Conservation (phyloP, 2,329 filamentous ascomycete genomes). For the Macrophomina phaseolina region DNA sequence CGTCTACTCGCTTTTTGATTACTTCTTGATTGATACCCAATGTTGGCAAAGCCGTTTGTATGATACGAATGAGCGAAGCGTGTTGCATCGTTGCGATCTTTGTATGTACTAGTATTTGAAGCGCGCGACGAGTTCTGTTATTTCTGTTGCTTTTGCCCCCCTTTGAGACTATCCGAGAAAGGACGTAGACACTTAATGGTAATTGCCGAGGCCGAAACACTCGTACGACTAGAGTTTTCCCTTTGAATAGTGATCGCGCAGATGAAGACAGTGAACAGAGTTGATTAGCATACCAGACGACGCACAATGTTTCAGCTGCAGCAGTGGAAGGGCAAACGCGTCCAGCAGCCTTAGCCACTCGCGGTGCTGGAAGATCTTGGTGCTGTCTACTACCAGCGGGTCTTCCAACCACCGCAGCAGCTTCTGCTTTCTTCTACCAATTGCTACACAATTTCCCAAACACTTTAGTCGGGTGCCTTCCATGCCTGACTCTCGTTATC, state of each 20-base stretch:
- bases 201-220: background rate
- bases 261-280: too few species aligned
- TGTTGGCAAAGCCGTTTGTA: background rate
- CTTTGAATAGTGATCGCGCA: too few species aligned
- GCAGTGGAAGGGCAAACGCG: too few species aligned
- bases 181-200: background rate
- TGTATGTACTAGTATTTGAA: background rate
- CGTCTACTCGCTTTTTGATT: background rate
- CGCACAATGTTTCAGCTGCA: too few species aligned
- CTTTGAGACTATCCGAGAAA: background rate
- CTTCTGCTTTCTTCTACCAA: too few species aligned
- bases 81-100: background rate
- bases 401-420: too few species aligned
- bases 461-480: background rate
- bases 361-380: too few species aligned
- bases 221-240: background rate
- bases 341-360: too few species aligned
- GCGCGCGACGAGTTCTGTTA: background rate
- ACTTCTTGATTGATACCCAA: conserved; percentile 1
- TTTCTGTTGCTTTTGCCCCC: background rate
- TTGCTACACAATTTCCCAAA: background rate
- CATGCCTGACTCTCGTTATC: background rate
- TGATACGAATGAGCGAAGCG: background rate
- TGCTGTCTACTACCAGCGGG: too few species aligned
- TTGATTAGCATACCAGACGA: too few species aligned